phyloP scores from a whole-genome alignment of 2,329 filamentous ascomycete species.

The Claviceps citrina region DNA sequence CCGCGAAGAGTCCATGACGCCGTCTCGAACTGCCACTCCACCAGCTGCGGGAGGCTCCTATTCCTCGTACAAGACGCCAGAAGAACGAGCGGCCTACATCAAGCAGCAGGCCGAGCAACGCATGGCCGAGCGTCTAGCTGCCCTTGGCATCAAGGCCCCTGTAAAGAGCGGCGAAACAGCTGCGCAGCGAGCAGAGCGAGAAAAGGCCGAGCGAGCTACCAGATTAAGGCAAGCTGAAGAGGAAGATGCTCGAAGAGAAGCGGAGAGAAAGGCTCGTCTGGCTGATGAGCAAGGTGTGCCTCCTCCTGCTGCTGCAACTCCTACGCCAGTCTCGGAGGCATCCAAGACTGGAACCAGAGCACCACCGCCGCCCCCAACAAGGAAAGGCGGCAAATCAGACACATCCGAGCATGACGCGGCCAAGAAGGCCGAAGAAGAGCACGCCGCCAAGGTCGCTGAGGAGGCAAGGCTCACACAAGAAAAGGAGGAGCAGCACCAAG shows the following conservation, averaged over 20 bases:
- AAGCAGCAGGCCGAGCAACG: conserved; percentile 93
- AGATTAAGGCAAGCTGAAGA: conserved; percentile 82
- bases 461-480: conserved; percentile 53
- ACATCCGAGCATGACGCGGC: conserved; percentile 36
- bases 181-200: conserved; percentile 73
- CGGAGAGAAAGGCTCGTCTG: conserved; percentile 70
- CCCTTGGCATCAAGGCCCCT: conserved; percentile 76
- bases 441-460: conserved; percentile 43
- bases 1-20: conserved; percentile 36
- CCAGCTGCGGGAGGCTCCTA: conserved; percentile 49
- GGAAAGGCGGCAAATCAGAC: conserved; percentile 51
- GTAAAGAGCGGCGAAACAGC: conserved; percentile 65
- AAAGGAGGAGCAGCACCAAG: conserved; percentile 59
- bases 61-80: conserved; percentile 72
- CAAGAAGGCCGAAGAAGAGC: conserved; percentile 43
- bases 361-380: conserved; percentile 65
- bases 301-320: conserved; percentile 21
- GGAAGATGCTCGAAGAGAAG: conserved; percentile 77
- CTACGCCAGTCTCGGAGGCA: conserved; percentile 36
- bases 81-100: conserved; percentile 89
- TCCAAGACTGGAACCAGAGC: conserved; percentile 39
- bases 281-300: conserved; percentile 59
- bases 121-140: conserved; percentile 90
- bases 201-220: conserved; percentile 73
- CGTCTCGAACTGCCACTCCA: conserved; percentile 34